Evolutionary conservation across 2,329 filamentous ascomycete genomes (phyloP).

Genomic region (Lachnellula arida): DNA sequence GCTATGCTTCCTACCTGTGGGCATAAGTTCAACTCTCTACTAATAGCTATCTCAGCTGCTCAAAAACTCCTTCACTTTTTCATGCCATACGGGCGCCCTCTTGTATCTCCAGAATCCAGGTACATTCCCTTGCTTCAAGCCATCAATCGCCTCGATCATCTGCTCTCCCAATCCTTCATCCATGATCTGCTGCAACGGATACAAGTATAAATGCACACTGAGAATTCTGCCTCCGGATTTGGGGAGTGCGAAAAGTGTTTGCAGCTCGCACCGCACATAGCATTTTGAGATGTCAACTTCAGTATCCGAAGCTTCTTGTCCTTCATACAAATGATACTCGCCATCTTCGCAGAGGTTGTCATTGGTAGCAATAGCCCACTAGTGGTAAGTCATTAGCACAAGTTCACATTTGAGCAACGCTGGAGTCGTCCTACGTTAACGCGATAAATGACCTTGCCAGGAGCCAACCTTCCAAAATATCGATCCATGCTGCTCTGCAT

Average conservation of each 20-base stretch:
- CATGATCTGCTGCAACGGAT: slow-evolving; percentile 47
- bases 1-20: too few species aligned
- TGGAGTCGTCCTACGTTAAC: slow-evolving; percentile 36
- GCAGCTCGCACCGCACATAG: slow-evolving; percentile 50
- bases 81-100: slow-evolving; percentile 23
- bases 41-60: neutral
- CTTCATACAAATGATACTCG: slow-evolving; percentile 7
- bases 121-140: slow-evolving; percentile 48
- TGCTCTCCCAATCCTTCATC: slow-evolving; percentile 48
- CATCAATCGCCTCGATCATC: slow-evolving; percentile 51
- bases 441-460: slow-evolving; percentile 48
- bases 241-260: slow-evolving; percentile 55
- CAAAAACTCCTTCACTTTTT: slow-evolving; percentile 9
- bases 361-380: slow-evolving; percentile 8
- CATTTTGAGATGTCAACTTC: slow-evolving; percentile 26
- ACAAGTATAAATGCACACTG: slow-evolving; percentile 55
- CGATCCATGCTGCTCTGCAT: slow-evolving; percentile 53
- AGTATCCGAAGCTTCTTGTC: slow-evolving; percentile 1
- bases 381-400: neutral
- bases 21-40: too few species aligned
- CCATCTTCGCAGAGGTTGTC: slow-evolving; percentile 3
- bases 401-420: neutral
- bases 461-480: slow-evolving; percentile 48
- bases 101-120: slow-evolving; percentile 55
- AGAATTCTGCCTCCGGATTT: slow-evolving; percentile 49